Conservation (phyloP, 192 early-diverging fungal genomes). For the Kickxella alabastrina region DNA sequence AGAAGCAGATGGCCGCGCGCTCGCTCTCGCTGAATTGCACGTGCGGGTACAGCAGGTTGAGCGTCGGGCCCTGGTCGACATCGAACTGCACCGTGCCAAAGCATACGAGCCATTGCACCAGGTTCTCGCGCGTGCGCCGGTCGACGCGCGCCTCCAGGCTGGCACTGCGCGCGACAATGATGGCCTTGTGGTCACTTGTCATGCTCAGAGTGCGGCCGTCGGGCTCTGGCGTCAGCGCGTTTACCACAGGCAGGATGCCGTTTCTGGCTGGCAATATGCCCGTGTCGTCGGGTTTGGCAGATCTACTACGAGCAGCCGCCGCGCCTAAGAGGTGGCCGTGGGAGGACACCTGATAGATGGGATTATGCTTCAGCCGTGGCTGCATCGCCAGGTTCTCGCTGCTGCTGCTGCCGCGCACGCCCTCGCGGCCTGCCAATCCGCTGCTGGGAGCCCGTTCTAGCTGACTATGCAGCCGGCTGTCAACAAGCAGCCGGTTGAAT, state of each 20-base stretch:
- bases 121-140: conserved; percentile 16
- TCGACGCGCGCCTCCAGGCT: conserved; percentile 48
- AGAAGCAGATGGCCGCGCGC: conserved; percentile 74
- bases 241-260: too few relatives aligned
- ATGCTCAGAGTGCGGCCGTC: conserved; percentile 44
- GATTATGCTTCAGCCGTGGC: conserved; percentile 1
- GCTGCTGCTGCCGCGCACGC: conserved; percentile 2
- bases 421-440: conserved; percentile 4
- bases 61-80: conserved; percentile 74
- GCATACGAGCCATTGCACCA: conserved; percentile 60
- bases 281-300: neutral
- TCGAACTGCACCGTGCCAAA: conserved; percentile 80
- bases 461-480: neutral
- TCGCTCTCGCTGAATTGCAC: conserved; percentile 62
- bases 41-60: conserved; percentile 70
- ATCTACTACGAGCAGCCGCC: neutral
- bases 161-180: conserved; percentile 35
- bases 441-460: neutral
- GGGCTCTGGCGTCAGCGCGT: conserved; percentile 16
- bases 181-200: conserved; percentile 21
- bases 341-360: conserved; percentile 22
- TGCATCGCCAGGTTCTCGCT: conserved; percentile 6
- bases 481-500: conserved; percentile 27
- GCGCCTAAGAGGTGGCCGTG: conserved; percentile 11
- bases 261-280: too few relatives aligned